phyloP scores from a whole-genome alignment of 2,329 filamentous ascomycete species.

The Clonostachys chloroleuca region DNA sequence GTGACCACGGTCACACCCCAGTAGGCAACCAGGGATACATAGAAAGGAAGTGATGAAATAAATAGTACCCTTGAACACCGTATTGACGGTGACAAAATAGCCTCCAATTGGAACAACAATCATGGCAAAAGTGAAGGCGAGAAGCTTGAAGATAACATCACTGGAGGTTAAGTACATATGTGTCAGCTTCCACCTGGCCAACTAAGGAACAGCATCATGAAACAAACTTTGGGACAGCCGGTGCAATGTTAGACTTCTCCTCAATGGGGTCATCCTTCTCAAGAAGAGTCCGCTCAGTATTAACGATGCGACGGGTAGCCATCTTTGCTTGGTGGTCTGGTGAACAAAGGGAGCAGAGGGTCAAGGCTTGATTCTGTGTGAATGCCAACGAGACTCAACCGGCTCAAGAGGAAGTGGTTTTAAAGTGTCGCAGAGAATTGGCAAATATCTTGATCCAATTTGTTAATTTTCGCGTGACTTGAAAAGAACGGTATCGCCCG shows the following conservation, averaged over 20 bases:
- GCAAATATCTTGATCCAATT: background rate
- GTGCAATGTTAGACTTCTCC: slow-evolving; percentile 68
- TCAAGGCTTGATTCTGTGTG: too few species aligned
- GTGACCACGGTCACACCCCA: too few species aligned
- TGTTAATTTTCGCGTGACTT: too few species aligned
- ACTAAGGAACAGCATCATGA: background rate
- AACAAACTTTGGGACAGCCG: slow-evolving; percentile 75
- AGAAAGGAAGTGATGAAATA: too few species aligned
- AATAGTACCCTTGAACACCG: slow-evolving; percentile 68
- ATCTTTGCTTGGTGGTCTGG: slow-evolving; percentile 34
- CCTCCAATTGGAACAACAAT: slow-evolving; percentile 79
- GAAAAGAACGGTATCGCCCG: background rate
- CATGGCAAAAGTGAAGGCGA: slow-evolving; percentile 91
- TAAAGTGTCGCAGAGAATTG: background rate
- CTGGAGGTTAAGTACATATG: slow-evolving; percentile 29
- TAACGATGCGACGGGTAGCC: slow-evolving; percentile 65
- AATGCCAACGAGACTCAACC: too few species aligned
- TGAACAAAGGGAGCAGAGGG: too few species aligned
- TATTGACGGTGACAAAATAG: slow-evolving; percentile 79
- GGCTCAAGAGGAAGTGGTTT: background rate
- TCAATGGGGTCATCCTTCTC: slow-evolving; percentile 46
- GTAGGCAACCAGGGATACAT: too few species aligned
- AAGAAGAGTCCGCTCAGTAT: slow-evolving; percentile 61
- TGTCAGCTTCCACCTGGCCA: background rate
- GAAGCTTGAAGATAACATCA: slow-evolving; percentile 82